phyloP scores from a whole-genome alignment of 352 stramenopile genomes.

The Peronospora belbahrii region DNA sequence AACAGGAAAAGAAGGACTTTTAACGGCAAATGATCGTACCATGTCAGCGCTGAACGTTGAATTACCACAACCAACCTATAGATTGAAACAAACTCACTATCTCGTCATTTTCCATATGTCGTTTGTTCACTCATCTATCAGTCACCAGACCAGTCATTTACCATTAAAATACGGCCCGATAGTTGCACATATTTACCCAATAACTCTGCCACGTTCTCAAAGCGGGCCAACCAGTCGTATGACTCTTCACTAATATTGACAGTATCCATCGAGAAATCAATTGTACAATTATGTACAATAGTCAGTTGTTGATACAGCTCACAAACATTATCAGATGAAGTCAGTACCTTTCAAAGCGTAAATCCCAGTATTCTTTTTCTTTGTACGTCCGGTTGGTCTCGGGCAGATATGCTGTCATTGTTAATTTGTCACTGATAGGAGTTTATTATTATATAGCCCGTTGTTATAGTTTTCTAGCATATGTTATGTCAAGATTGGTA shows the following conservation, averaged over 20 bases:
- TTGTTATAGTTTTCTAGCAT: no score
- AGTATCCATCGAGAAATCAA: not conserved
- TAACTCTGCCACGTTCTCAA: slow-evolving; percentile 37
- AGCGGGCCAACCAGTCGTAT: slow-evolving; percentile 73
- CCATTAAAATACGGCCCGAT: slow-evolving; percentile 42
- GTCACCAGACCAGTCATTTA: slow-evolving; percentile 6
- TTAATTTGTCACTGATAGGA: no score
- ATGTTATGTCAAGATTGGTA: no score
- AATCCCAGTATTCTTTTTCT: slow-evolving; percentile 66
- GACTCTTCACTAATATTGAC: slow-evolving; percentile 47
- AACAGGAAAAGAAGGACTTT: not conserved
- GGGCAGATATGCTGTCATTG: slow-evolving; percentile 34
- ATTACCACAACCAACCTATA: slow-evolving; percentile 67
- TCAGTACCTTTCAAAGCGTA: slow-evolving; percentile 40
- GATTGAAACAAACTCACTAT: not conserved
- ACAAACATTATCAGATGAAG: not conserved
- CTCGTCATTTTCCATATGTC: slow-evolving; percentile 9
- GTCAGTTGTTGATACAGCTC: not conserved
- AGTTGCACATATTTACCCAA: slow-evolving; percentile 34
- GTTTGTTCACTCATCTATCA: not conserved
- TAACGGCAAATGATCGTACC: slow-evolving; percentile 13
- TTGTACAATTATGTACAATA: not conserved
- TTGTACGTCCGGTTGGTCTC: slow-evolving; percentile 58
- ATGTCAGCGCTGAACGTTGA: slow-evolving; percentile 67
- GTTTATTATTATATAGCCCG: no score